These are phyloP conservation scores for Chalaropsis ovoidea DNA, from an alignment of 2,329 filamentous ascomycete genomes.

Conservation along the genomic window DNA sequence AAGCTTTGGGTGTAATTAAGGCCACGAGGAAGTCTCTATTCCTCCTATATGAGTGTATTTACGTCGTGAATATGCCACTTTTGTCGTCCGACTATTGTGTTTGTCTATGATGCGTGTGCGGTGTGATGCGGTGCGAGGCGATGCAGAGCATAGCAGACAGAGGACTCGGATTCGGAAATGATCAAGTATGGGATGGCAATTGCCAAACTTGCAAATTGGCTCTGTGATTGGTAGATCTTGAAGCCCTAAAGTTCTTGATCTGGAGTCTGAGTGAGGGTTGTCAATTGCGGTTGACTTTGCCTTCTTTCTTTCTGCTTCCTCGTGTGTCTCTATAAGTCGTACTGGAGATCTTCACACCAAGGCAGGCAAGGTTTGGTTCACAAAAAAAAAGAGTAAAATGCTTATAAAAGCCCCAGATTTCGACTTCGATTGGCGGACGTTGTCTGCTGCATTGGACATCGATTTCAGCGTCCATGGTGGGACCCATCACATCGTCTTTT, in stretches of 20 bases:
- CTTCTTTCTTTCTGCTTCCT: background rate
- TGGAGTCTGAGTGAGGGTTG: background rate
- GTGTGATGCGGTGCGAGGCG: background rate
- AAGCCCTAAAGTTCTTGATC: background rate
- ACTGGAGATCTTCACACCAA: background rate
- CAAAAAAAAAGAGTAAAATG: background rate
- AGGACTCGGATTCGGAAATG: background rate
- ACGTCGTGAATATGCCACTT: background rate
- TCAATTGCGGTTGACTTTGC: background rate
- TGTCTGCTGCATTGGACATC: background rate
- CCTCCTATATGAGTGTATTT: background rate
- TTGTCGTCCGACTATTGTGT: background rate
- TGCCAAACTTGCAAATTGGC: background rate
- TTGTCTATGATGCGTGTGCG: background rate
- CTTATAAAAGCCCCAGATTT: background rate
- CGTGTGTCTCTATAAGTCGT: background rate
- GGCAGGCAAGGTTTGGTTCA: background rate
- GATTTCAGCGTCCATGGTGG: background rate
- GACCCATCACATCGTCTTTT: conserved; percentile 9
- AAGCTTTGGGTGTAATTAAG: background rate
- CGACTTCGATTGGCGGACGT: conserved; percentile 2
- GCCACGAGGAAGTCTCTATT: background rate
- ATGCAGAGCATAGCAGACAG: no score
- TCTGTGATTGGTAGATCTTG: background rate
- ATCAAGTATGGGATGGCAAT: background rate